Base-by-base conservation (phyloP, 2,329 filamentous ascomycete species). In the Xylariaceae sp. region DNA sequence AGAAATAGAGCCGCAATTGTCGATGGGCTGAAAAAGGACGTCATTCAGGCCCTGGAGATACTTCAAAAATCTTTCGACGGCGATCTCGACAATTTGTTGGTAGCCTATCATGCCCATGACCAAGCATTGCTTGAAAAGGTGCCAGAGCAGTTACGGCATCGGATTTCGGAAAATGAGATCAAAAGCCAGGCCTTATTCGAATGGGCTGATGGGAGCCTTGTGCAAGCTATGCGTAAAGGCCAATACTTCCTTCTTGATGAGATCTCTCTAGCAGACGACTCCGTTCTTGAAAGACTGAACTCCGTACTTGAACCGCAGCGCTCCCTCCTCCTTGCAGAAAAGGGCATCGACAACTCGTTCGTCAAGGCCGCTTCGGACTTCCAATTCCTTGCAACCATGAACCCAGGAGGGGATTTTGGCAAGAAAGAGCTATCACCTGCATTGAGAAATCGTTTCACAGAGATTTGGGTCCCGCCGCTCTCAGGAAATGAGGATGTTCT, bases 371-470 rank as follows among this genome's bases (percentile, higher is more conserved):
- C 77, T 11, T 76, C 86, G 38, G 89, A 87, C 0, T 99, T 97
- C 68, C 91, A 99, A 62, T 96, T 99, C 69, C 82, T 99, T 52
- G 92, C 94, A 3, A 99, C 94, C 0, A 99, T 99, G 94, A 99
- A 99, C 59, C 94, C 94, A 9, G 95, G 95, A 44, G 94, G 95
- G 41, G 94, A 99, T 65, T 99, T 97, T 66, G 94, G 94, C 57
- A 99, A 99, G 72, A 90, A 92, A 59, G 94, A 99, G 67, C 78
- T 99, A 11, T 99, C 94, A 1, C 94, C 94, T 3, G 95, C 94
- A 12, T 74, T 99, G 52, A 82, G 94, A 41, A 99, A 99, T 66
- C 88, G 94, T 52, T 96, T 99, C 66, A 99, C 94, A 0, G 94
- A 99, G 69, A 96, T 99, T 9, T 99, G 94, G 94, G 94, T 97